Evolutionary conservation across 1,284 basidiomycete genomes (phyloP).

Genomic region (Tilletia caries): DNA sequence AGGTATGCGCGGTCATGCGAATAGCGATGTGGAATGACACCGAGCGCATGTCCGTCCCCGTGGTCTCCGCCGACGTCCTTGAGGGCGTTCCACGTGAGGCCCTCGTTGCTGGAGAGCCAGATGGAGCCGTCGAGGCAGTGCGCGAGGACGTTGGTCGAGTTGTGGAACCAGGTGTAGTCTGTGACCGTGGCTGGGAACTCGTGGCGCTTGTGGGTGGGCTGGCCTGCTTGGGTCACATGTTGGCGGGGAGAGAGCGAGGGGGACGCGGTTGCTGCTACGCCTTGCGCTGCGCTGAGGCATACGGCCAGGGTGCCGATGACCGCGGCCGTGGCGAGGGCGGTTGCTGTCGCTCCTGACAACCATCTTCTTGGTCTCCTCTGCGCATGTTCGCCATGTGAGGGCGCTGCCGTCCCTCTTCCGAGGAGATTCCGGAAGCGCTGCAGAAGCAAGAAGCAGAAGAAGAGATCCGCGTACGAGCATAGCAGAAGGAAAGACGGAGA

Average conservation of each 20-base stretch:
- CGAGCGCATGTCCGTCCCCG: slow-evolving; percentile 62
- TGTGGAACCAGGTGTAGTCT: slow-evolving; percentile 76
- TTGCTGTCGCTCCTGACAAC: neutral
- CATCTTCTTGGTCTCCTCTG: no score
- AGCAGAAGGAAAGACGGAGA: neutral
- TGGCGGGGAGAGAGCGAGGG: no score
- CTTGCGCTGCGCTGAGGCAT: neutral
- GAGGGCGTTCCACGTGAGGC: slow-evolving; percentile 76
- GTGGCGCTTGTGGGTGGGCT: slow-evolving; percentile 1
- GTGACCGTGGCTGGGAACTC: slow-evolving; percentile 69
- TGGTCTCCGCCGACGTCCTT: slow-evolving; percentile 7
- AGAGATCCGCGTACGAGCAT: no score
- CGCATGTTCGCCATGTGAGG: neutral
- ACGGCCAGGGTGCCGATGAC: neutral
- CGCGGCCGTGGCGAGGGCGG: neutral
- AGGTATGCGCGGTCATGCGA: slow-evolving; percentile 79
- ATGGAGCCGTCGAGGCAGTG: slow-evolving; percentile 72
- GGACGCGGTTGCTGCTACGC: neutral
- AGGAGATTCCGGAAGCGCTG: neutral
- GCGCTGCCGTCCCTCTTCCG: neutral
- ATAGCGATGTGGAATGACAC: slow-evolving; percentile 80
- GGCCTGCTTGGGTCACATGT: neutral
- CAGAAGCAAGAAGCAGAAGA: neutral
- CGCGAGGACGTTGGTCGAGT: slow-evolving; percentile 72
- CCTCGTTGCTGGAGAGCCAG: slow-evolving; percentile 93